phyloP scores from a whole-genome alignment of 306 rosid genomes.

The Vachellia collinsii region DNA sequence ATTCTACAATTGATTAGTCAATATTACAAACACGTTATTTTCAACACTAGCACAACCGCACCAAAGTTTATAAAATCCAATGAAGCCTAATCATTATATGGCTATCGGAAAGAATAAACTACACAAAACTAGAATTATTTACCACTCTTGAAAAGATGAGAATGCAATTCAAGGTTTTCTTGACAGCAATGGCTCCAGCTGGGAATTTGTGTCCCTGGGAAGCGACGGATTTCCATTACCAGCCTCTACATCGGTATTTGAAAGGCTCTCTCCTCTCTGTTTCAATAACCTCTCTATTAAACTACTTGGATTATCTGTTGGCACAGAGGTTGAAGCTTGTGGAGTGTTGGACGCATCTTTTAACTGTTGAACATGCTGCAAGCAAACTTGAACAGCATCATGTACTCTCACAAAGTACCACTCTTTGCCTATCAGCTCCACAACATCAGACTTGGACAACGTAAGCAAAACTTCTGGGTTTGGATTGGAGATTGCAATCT shows the following conservation, averaged over 20 bases:
- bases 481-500: constrained; percentile 94
- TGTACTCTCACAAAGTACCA: constrained; percentile 98
- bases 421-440: constrained; percentile 91
- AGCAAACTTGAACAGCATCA: constrained; percentile 98
- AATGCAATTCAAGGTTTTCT: constrained; percentile 55
- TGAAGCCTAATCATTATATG: constrained; percentile 28
- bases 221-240: constrained; percentile 52
- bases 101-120: constrained; percentile 37
- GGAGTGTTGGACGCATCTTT: constrained; percentile 39
- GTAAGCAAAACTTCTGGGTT: constrained; percentile 80
- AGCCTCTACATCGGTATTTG: constrained; percentile 59
- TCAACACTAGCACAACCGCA: constrained; percentile 11
- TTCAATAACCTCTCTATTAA: constrained; percentile 46
- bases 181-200: constrained; percentile 72
- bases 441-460: constrained; percentile 70
- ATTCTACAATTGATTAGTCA: constrained; percentile 17
- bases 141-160: constrained; percentile 9
- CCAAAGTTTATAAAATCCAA: background rate
- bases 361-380: constrained; percentile 75
- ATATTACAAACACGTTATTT: constrained; percentile 21
- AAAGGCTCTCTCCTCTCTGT: constrained; percentile 55
- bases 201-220: constrained; percentile 51
- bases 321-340: constrained; percentile 39
- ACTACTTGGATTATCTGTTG: constrained; percentile 53
- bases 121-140: constrained; percentile 26